Conservation (phyloP, 371 early-diverging fungal genomes). For the Circinella minor region DNA sequence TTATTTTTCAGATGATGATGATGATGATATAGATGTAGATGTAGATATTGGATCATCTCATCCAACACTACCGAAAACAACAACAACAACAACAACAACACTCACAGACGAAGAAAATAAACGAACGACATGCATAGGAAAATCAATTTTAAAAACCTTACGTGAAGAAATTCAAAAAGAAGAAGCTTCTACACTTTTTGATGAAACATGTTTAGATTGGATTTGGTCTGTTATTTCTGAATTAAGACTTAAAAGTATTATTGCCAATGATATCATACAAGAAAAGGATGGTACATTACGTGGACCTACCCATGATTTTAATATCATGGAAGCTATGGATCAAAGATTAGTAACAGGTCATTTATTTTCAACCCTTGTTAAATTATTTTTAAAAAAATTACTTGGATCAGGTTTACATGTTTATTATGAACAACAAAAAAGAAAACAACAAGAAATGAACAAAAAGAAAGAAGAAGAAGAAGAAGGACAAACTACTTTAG, state of each 20-base stretch:
- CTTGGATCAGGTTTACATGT: conserved; percentile 30
- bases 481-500: conserved; percentile 11
- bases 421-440: conserved; percentile 16
- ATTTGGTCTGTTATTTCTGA: conserved; percentile 50
- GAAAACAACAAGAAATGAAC: conserved; percentile 18
- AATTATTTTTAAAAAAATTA: conserved; percentile 35
- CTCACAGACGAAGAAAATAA: background rate
- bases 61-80: no score
- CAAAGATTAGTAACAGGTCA: conserved; percentile 44
- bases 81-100: background rate
- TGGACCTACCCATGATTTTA: conserved; percentile 28
- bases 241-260: conserved; percentile 37
- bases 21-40: conserved; percentile 51
- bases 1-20: background rate
- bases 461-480: conserved; percentile 14
- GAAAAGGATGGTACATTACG: conserved; percentile 42
- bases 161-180: conserved; percentile 3
- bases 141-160: background rate
- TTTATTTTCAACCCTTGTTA: conserved; percentile 31
- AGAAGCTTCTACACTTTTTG: background rate
- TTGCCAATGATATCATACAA: conserved; percentile 45
- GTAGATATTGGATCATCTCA: conserved; percentile 33
- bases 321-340: conserved; percentile 37
- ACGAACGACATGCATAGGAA: background rate
- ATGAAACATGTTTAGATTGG: conserved; percentile 49